A percentile compares a stretch with the other conserved stretches of the same genome.
These are phyloP conservation scores for Peronosclerospora sorghi DNA, from an alignment of 352 stramenopile species.

Conservation along the genomic window DNA sequence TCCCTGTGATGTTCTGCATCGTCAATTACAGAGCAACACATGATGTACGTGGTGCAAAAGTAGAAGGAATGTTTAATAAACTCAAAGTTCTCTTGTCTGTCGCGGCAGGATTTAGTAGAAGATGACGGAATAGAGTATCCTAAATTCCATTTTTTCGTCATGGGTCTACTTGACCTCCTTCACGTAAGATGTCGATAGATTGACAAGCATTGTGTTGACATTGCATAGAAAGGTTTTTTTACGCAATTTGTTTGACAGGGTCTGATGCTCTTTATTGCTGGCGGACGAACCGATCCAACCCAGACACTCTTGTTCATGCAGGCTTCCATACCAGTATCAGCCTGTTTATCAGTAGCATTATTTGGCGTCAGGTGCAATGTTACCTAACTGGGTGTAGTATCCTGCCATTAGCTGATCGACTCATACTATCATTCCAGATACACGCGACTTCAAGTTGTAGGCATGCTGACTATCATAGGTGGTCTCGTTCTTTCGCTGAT, in stretches of 20 bases:
- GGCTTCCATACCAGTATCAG: constrained; percentile 65
- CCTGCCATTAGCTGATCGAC: background rate
- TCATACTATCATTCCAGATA: constrained; percentile 28
- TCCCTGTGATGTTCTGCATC: constrained; percentile 78
- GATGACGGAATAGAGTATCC: constrained; percentile 79
- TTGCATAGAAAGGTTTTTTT: background rate
- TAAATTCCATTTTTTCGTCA: constrained; percentile 81
- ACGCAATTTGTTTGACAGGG: constrained; percentile 24
- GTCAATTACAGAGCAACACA: constrained; percentile 78
- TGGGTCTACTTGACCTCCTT: constrained; percentile 72
- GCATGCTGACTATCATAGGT: constrained; percentile 48
- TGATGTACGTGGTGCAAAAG: constrained; percentile 26
- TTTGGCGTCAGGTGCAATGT: constrained; percentile 38
- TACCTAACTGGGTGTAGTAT: background rate
- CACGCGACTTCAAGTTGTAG: constrained; percentile 56
- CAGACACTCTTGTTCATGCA: constrained; percentile 82
- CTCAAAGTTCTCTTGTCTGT: constrained; percentile 2
- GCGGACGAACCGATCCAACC: constrained; percentile 69
- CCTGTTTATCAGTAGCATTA: constrained; percentile 38
- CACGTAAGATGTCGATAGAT: constrained; percentile 37
- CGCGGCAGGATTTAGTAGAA: constrained; percentile 67
- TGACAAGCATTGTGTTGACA: background rate
- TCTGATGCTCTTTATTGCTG: constrained; percentile 77
- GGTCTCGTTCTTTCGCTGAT: constrained; percentile 67
- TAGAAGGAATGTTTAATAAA: background rate